Evolutionary conservation across 495 filamentous ascomycete species (phyloP).

Genomic region (Penicillium psychrofluorescens): DNA sequence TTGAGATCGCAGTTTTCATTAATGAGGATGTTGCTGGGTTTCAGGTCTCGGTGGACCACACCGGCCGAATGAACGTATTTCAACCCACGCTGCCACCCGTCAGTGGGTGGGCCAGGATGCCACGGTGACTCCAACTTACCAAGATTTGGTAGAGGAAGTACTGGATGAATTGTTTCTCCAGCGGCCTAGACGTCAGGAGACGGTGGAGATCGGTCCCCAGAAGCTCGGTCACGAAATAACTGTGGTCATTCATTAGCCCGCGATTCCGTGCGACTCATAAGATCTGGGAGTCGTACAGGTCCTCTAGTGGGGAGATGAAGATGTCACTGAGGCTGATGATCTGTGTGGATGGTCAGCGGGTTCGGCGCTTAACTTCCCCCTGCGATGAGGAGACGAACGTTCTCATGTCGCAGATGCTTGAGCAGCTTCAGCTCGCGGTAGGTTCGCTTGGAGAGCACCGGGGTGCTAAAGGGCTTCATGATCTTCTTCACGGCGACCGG

Average conservation of each 20-base stretch:
- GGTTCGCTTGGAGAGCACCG: conserved; percentile 91
- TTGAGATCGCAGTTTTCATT: conserved; percentile 99
- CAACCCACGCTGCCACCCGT: conserved; percentile 67
- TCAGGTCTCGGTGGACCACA: conserved; percentile 94
- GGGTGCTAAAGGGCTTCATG: conserved; percentile 99
- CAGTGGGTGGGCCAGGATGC: conserved; percentile 64
- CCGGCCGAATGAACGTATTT: conserved; percentile 99
- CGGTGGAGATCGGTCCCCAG: conserved; percentile 95
- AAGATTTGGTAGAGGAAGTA: conserved; percentile 99
- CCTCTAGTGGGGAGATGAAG: conserved; percentile 97
- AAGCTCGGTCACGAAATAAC: conserved; percentile 97
- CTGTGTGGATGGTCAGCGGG: conserved; percentile 39
- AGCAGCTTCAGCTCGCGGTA: conserved; percentile 96
- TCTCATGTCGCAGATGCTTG: conserved; percentile 95
- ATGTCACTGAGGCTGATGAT: conserved; percentile 98
- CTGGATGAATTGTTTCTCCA: conserved; percentile 99
- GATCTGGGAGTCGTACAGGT: conserved; percentile 63
- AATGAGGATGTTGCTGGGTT: conserved; percentile 97
- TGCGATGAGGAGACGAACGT: conserved; percentile 47
- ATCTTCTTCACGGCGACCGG: conserved; percentile 99
- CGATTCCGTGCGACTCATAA: conserved; percentile 3
- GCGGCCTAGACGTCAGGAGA: conserved; percentile 85
- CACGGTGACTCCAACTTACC: conserved; percentile 67
- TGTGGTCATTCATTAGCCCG: conserved; percentile 35
- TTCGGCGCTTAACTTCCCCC: neutral